Base-by-base conservation (phyloP, 805 yeast genomes). In the Starmerella kuoi region DNA sequence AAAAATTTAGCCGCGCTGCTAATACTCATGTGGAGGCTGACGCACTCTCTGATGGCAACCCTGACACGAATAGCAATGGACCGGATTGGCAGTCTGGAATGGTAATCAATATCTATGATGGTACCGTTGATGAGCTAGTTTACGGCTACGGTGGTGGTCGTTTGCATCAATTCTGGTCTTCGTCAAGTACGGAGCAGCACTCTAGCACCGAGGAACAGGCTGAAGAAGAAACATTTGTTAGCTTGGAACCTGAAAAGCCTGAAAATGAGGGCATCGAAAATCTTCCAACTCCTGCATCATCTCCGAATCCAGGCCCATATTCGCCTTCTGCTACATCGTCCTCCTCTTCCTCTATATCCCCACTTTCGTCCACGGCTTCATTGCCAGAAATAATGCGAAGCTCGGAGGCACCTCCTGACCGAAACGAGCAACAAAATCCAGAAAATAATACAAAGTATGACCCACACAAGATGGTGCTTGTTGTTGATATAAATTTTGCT, bases 401-500 rank as follows among this genome's bases (percentile, higher is more conserved):
- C 5, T 4, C 37, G 9, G 9, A 21, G 9, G 33, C 18, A 9
- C 18, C 9, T 11, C 9, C 33, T 15, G 33, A 30, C 33, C 9
- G 11, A 9, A 15, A 30, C 18, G 9, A 11, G 9, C 33, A 9
- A 15, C 19, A 11, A 11, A 15, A 15, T 15, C 11, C 9, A n/a
- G 33, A 21, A 31, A 15, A 5, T 17, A 23, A 27, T 19, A 19
- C 27, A 24, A 11, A 39, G 31, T 9, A 36, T 15, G 31, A n/a
- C 19, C 20, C 31, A 31, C 27, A 21, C 8, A 40, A 48, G n/a
- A 20, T 26, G 15, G 43, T 49, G 14, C 35, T 52, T 1, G 41
- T 51, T 2, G 45, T 39, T 17, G 47, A 50, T 11, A 37, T 52
- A 15, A 25, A 14, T 14, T n/a, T n/a, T n/a, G 46, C 19, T 5